Conservation (phyloP, 23 red algal species). For the Agarophyton chilense region DNA sequence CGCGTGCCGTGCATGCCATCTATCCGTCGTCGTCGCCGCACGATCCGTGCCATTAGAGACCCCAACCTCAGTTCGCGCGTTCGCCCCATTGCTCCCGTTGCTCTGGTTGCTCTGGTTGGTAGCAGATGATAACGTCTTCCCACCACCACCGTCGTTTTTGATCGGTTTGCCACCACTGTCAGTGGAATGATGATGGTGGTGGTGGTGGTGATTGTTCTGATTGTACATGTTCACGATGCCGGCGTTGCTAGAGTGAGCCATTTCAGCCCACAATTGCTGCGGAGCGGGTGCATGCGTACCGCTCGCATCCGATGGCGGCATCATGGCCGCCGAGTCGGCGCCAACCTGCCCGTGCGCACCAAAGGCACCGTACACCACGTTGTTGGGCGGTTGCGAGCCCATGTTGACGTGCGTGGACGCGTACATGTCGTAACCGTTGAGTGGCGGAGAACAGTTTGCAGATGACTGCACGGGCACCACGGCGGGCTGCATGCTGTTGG, state of each 20-base stretch:
- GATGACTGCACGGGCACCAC: neutral
- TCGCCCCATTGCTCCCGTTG: neutral
- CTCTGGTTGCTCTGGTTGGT: neutral
- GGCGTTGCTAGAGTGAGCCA: slow-evolving; percentile 27
- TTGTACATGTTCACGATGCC: slow-evolving; percentile 47
- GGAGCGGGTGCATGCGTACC: neutral
- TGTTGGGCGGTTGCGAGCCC: slow-evolving; percentile 1
- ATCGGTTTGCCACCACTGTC: slow-evolving; percentile 8
- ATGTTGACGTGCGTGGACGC: neutral
- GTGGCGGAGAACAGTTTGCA: neutral
- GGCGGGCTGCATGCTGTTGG: neutral
- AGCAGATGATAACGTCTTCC: slow-evolving; percentile 1
- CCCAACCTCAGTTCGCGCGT: neutral
- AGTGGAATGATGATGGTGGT: slow-evolving; percentile 27
- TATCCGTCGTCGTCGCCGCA: neutral
- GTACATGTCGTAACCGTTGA: neutral
- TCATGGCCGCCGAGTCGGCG: neutral
- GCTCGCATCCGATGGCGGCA: neutral
- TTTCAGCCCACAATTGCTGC: slow-evolving; percentile 21
- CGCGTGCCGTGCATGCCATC: neutral
- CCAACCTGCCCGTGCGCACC: slow-evolving; percentile 6
- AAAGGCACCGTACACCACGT: slow-evolving; percentile 38
- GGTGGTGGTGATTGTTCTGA: slow-evolving; percentile 30
- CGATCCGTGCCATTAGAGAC: neutral
- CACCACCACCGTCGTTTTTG: neutral